Evolutionary conservation across 2,329 filamentous ascomycete genomes (phyloP).

Genomic region (Ciborinia camelliae): DNA sequence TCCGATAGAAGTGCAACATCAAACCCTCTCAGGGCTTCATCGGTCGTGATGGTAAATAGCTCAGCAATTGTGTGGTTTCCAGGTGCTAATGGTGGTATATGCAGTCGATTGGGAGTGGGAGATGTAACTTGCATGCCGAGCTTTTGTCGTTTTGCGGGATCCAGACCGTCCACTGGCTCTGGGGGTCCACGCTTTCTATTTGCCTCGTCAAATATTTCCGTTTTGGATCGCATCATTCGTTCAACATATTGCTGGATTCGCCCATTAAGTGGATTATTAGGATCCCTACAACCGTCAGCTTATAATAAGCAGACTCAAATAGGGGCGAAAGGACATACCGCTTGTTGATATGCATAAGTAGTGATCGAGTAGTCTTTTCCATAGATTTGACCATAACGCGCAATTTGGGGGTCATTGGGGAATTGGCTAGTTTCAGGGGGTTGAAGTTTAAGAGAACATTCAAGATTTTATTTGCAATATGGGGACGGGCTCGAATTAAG

Average conservation of each 20-base stretch:
- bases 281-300: constrained; percentile 57
- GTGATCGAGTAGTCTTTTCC: constrained; percentile 84
- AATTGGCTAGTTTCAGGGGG: constrained; percentile 75
- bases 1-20: constrained; percentile 77
- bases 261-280: constrained; percentile 68
- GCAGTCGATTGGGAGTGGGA: constrained; percentile 25
- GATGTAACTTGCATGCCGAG: constrained; percentile 50
- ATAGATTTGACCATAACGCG: constrained; percentile 88
- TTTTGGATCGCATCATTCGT: constrained; percentile 71
- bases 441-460: constrained; percentile 87
- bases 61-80: constrained; percentile 78
- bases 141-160: constrained; percentile 77
- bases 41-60: constrained; percentile 79
- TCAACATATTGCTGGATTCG: constrained; percentile 88
- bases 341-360: constrained; percentile 80
- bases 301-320: constrained; percentile 10
- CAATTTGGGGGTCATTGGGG: constrained; percentile 71
- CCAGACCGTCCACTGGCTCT: constrained; percentile 68
- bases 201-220: constrained; percentile 75
- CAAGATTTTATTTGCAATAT: constrained; percentile 80
- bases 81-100: constrained; percentile 64
- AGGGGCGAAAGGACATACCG: constrained; percentile 48
- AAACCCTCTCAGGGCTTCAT: constrained; percentile 71
- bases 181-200: constrained; percentile 71
- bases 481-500: constrained; percentile 76